Evolutionary conservation across 2,329 filamentous ascomycete genomes (phyloP).

Genomic region (Colletotrichum viniferum): DNA sequence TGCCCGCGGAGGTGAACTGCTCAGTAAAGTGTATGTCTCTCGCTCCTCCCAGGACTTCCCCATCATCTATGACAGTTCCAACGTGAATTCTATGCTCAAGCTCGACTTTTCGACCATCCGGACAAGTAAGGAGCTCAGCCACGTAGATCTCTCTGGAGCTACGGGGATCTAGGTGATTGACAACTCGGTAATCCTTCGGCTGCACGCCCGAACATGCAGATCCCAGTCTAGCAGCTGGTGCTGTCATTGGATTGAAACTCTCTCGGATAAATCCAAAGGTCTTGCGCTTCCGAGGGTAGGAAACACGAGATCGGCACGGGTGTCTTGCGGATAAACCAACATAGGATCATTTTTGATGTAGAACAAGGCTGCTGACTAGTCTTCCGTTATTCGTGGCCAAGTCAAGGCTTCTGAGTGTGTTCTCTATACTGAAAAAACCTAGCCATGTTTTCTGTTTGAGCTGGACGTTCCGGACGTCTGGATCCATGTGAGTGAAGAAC

Average conservation of each 20-base stretch:
- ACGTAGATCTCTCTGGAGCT: not conserved
- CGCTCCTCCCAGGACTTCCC: accelerated
- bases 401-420: too few species aligned
- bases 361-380: not conserved
- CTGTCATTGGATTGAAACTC: not conserved
- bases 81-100: accelerated
- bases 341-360: not conserved
- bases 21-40: not conserved
- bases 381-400: not conserved
- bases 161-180: not conserved
- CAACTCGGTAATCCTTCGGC: not conserved
- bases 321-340: not conserved
- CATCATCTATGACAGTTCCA: not conserved
- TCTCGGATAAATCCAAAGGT: not conserved
- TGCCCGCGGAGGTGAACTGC: not conserved
- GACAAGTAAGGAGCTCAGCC: not conserved
- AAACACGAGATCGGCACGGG: not conserved
- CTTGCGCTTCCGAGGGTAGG: not conserved
- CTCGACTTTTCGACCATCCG: not conserved
- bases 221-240: not conserved
- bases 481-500: too few species aligned
- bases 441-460: too few species aligned
- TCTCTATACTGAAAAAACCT: too few species aligned
- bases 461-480: too few species aligned
- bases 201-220: not conserved